Evolutionary conservation across 345 rosid species (phyloP).

Genomic region (Murraya koenigii): DNA sequence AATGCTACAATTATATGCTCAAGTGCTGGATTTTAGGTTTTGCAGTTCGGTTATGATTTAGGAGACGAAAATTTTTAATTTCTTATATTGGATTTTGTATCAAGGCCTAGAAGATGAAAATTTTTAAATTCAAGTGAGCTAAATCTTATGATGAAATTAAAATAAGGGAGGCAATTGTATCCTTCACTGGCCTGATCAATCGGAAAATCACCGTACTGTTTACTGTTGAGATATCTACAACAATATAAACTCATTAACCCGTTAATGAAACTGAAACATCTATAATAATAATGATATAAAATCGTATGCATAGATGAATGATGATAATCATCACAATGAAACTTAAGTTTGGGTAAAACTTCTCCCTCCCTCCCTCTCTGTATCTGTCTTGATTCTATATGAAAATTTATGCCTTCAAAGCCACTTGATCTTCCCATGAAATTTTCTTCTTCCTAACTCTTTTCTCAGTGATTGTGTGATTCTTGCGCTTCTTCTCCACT

Average conservation of each 20-base stretch:
- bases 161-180: background rate
- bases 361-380: too few species aligned
- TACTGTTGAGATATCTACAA: too few species aligned
- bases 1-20: background rate
- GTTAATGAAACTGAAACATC: background rate
- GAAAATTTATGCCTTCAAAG: constrained; percentile 10
- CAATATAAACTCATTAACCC: too few species aligned
- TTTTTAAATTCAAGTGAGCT: background rate
- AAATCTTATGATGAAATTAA: background rate
- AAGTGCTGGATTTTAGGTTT: background rate
- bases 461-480: constrained; percentile 13
- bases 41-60: background rate
- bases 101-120: too few species aligned
- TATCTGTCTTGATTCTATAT: too few species aligned
- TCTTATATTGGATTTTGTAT: too few species aligned
- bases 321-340: background rate
- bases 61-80: too few species aligned
- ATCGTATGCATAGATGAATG: background rate
- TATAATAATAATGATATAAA: too few species aligned
- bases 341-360: background rate
- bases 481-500: constrained; percentile 17
- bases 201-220: constrained; percentile 1
- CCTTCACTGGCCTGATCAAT: background rate
- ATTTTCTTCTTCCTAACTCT: constrained; percentile 34
- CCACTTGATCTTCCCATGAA: constrained; percentile 39